phyloP scores from a whole-genome alignment of 108 stramenopile species.

The Schizochytrium sp. region DNA sequence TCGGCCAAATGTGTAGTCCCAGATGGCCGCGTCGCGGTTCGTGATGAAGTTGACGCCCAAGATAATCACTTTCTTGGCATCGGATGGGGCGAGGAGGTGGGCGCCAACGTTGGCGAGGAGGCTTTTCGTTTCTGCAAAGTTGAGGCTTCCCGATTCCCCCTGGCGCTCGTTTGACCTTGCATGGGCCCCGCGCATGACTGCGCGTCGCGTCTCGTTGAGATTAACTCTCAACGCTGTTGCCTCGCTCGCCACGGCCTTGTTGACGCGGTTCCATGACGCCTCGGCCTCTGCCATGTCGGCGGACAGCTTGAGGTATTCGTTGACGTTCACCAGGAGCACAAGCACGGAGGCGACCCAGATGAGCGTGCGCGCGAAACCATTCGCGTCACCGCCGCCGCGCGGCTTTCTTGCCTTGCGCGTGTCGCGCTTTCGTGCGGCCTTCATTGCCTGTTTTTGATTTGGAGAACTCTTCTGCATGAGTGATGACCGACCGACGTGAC shows the following conservation, averaged over 20 bases:
- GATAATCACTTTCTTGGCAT: neutral
- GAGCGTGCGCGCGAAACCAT: neutral
- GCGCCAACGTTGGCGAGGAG: neutral
- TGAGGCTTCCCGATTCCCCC: neutral
- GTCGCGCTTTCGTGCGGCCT: neutral
- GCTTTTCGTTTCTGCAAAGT: neutral
- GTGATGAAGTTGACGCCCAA: neutral
- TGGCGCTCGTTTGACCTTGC: too few species aligned
- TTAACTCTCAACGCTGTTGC: too few species aligned
- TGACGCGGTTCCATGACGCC: too few species aligned
- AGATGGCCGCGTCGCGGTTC: slow-evolving; percentile 1
- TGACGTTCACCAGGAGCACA: neutral
- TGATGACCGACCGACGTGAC: too few species aligned
- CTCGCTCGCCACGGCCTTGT: too few species aligned
- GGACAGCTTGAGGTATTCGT: neutral
- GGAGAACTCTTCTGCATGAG: too few species aligned
- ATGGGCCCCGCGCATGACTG: too few species aligned
- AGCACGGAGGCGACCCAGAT: neutral
- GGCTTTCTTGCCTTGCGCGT: neutral
- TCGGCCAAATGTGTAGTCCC: neutral
- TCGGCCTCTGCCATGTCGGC: too few species aligned
- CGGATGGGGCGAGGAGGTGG: neutral
- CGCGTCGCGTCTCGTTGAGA: too few species aligned
- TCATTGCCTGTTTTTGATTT: neutral
- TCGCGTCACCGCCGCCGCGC: neutral